phyloP scores from a whole-genome alignment of 305 asterid species.

The Fraxinus sp. region DNA sequence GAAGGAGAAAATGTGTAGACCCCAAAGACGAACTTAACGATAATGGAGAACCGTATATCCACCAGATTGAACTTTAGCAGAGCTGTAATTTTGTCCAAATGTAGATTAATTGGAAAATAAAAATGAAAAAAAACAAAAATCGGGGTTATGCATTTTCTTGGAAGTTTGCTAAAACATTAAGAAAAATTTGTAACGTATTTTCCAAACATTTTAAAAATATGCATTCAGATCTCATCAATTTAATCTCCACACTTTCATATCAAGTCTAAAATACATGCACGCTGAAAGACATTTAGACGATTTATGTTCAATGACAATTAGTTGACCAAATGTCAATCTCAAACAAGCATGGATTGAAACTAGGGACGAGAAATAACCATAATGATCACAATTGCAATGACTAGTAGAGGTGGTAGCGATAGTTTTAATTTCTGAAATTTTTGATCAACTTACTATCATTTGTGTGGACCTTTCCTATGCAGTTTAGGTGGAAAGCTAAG shows the following conservation, averaged over 20 bases:
- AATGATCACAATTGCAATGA: neutral
- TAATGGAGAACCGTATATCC: neutral
- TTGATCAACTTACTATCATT: neutral
- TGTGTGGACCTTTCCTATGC: neutral
- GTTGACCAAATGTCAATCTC: neutral
- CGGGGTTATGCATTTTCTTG: neutral
- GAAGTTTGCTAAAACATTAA: neutral
- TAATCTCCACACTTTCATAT: too few species aligned
- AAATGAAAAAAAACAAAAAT: neutral
- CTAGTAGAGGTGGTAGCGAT: neutral
- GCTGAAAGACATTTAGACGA: neutral
- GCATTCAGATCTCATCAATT: neutral
- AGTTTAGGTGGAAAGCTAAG: neutral
- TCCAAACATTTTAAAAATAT: neutral
- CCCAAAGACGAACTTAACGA: neutral
- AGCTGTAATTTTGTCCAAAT: neutral
- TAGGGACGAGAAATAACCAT: neutral
- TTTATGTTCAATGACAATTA: neutral
- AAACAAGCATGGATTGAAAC: neutral
- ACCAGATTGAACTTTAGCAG: neutral
- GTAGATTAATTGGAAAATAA: too few species aligned
- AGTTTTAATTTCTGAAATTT: neutral
- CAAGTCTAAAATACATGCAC: too few species aligned
- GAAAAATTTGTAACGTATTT: neutral
- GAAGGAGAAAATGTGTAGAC: neutral